phyloP scores from a whole-genome alignment of 495 filamentous ascomycete genomes.

The Daldinia caldariorum region DNA sequence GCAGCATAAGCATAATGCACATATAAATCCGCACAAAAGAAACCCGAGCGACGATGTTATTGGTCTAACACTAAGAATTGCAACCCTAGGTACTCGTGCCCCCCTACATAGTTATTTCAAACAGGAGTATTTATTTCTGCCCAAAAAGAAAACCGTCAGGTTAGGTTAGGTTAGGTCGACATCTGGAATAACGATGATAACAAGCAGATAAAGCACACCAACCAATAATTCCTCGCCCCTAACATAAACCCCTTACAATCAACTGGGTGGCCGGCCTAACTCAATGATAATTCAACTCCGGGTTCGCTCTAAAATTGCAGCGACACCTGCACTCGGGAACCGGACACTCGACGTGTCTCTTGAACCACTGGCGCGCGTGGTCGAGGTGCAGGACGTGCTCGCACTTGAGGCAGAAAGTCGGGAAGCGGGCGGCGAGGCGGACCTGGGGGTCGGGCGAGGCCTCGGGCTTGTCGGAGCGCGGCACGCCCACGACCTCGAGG shows the following conservation, averaged over 20 bases:
- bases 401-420: conserved; percentile 87
- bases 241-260: background rate
- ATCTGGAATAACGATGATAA: too few species aligned
- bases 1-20: background rate
- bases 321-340: conserved; percentile 89
- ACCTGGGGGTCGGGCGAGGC: conserved; percentile 61
- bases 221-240: background rate
- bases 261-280: background rate
- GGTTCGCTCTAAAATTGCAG: conserved; percentile 68
- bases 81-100: conserved; percentile 1
- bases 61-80: conserved; percentile 1
- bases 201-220: too few species aligned
- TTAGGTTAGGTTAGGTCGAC: too few species aligned
- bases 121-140: conserved; percentile 11
- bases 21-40: background rate
- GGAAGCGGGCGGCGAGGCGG: conserved; percentile 59
- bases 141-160: conserved; percentile 6
- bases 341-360: conserved; percentile 80
- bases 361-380: conserved; percentile 91
- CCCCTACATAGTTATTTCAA: background rate
- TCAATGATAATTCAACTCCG: conserved; percentile 59
- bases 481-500: conserved; percentile 82
- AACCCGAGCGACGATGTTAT: conserved; percentile 1
- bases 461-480: conserved; percentile 71
- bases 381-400: conserved; percentile 90